Base-by-base conservation (phyloP, 805 yeast species). In the Candida cerambycidarum region DNA sequence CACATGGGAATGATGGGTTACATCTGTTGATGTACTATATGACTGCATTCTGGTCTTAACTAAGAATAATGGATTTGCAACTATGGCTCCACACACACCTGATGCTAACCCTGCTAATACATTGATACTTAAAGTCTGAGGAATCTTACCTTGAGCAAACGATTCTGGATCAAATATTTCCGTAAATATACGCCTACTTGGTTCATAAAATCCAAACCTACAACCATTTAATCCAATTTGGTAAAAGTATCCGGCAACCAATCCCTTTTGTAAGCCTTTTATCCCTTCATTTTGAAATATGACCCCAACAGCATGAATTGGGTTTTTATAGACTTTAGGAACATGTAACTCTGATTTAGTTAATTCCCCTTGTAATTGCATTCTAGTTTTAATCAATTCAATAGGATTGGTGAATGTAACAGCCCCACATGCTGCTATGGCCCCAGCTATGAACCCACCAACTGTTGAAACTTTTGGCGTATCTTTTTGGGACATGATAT, bases 31-130 rank as follows among this genome's bases (percentile, higher is more conserved):
- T 13, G 35, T 36, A 31, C 32, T 41, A 63, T 80, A 93, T 2
- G 97, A 85, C 69, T 93, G 99, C 95, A 93, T 88, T 71, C 99
- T 78, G 1, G 97, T 95, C 69, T 93, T 93, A 52, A 93, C 81
- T 52, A 93, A 76, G 61, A 87, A 93, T 58, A 93, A 78, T 9
- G 99, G 99, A 2, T 96, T 88, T 4, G 97, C 96, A 29, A 86
- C 55, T 21, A 85, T 67, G 13, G 97, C 97, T 45, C 98, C 99
- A 33, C 89, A 82, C 16, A 84, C 77, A 44, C 99, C 99, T 2
- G 96, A 83, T 3, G 78, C 51, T 6, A 87, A 86, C 51, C 98
- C 99, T 1, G 96, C 76, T 25, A 73, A 58, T 13, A 92, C 83
- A 55, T 89, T 90, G 33, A 92, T 76, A 18, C 67, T 65, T 44